Conservation (phyloP, 345 rosid species). For the thale cress (Arabidopsis thaliana) region DNA sequence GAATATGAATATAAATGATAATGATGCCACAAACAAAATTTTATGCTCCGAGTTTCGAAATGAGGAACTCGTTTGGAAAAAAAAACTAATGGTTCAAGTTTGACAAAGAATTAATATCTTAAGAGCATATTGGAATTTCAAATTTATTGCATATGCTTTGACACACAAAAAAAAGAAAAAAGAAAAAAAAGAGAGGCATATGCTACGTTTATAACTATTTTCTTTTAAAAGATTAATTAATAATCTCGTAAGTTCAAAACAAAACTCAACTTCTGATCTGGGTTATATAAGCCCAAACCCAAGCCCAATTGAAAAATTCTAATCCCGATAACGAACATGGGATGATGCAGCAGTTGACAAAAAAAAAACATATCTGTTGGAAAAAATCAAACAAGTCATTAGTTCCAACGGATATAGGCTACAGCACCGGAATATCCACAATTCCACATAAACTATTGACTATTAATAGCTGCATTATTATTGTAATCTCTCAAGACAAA, state of each 20-base stretch:
- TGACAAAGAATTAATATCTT: slow-evolving; percentile 30
- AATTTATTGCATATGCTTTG: slow-evolving; percentile 34
- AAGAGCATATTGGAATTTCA: not conserved
- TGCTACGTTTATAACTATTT: slow-evolving; percentile 3
- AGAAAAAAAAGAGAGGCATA: not conserved
- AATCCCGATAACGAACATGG: not conserved
- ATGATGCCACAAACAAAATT: slow-evolving; percentile 3
- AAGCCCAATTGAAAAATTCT: too few species aligned
- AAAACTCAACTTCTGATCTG: not conserved
- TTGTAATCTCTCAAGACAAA: slow-evolving; percentile 8
- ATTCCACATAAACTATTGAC: slow-evolving; percentile 24
- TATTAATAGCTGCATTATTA: not conserved
- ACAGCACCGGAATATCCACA: slow-evolving; percentile 36
- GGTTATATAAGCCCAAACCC: slow-evolving; percentile 14
- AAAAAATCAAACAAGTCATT: slow-evolving; percentile 11
- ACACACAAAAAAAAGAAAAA: not conserved
- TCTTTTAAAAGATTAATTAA: too few species aligned
- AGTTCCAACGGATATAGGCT: slow-evolving; percentile 30
- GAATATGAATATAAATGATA: slow-evolving; percentile 38
- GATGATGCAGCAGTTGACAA: not conserved
- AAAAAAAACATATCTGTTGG: not conserved
- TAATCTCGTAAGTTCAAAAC: not conserved
- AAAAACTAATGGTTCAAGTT: slow-evolving; percentile 29
- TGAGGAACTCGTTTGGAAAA: slow-evolving; percentile 34
- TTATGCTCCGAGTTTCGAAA: slow-evolving; percentile 30